Evolutionary conservation across 2,329 filamentous ascomycete species (phyloP), one percentile per base, ranked within the genome.

Genomic region (Shiraia bambusicola): DNA sequence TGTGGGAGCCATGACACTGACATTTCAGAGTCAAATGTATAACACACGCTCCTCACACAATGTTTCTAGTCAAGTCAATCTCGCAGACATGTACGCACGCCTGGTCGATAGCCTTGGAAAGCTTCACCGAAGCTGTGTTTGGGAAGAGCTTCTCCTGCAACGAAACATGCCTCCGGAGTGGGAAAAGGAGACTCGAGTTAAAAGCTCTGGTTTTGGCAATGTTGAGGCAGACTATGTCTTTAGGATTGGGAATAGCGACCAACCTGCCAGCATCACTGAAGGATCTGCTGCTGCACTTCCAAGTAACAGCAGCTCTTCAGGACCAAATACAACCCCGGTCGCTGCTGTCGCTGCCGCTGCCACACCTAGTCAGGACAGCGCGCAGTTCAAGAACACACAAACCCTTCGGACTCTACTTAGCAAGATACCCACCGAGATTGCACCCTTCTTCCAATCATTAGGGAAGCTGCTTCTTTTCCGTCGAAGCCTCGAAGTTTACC

Each of bases 391-490:
- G 63, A 98, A 97, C 65, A 89, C 86, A 28, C 82, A 86, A 61
- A 84, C 81, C 10, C 76, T 97, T 31, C 81, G 86, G 27, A 84
- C 84, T 52, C 74, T 97, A 9, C 76, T 97, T 10, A 85, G 86
- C 57, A 84, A 88, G 25, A 80, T 94, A 55, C 84, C 91, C 15
- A 83, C 83, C 7, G 84, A 85, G 3, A 86, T 91, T n/a, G 86
- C 88, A 13, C 84, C 87, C 0, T 87, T 97, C 54, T 86, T 95
- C 62, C 88, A 95, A 59, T 85, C 83, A 1, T 74, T 97, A 30
- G 92, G 92, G 10, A 93, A 89, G 66, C 81, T 86, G 12, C 74
- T 97, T 15, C 76, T 95, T 3, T 82, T 83, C 30, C 86, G 88
- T 44, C 82, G 90, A 35, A 82, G 82, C 48, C 77, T 81, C 19